phyloP scores from a whole-genome alignment of 1,284 basidiomycete genomes.

The Rhizoctonia solani region DNA sequence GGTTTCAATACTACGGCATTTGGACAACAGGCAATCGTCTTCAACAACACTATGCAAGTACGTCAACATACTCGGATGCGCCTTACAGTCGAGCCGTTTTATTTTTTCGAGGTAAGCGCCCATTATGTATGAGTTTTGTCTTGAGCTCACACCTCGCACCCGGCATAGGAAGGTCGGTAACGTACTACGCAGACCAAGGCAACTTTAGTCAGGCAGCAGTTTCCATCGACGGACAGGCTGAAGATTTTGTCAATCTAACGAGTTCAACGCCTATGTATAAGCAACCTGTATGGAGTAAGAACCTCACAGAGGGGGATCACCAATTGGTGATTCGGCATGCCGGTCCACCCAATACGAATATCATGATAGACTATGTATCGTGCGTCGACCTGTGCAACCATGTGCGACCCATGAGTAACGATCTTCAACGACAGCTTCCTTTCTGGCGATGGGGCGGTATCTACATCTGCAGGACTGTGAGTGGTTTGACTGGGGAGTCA shows the following conservation, averaged over 20 bases:
- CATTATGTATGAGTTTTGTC: background rate
- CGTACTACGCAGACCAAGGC: constrained; percentile 5
- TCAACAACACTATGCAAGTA: background rate
- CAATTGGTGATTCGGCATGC: constrained; percentile 23
- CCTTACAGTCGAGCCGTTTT: constrained; percentile 8
- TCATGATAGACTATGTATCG: constrained; percentile 30
- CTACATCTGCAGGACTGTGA: background rate
- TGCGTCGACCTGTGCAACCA: background rate
- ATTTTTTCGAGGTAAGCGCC: constrained; percentile 19
- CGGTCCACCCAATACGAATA: background rate
- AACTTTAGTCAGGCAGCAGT: background rate
- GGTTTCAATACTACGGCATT: constrained; percentile 22
- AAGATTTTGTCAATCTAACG: constrained; percentile 7
- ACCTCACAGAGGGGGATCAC: constrained; percentile 22
- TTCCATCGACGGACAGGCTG: background rate
- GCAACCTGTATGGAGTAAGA: constrained; percentile 27
- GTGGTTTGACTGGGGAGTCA: background rate
- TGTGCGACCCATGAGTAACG: background rate
- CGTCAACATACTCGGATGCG: background rate
- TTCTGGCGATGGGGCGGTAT: background rate
- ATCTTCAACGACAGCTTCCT: too few species aligned
- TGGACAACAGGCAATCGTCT: constrained; percentile 14
- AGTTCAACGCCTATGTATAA: background rate
- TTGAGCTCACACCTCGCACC: background rate
- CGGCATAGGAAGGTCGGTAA: background rate